phyloP scores from a whole-genome alignment of 495 filamentous ascomycete genomes.

The Aspergillus sclerotioniger region DNA sequence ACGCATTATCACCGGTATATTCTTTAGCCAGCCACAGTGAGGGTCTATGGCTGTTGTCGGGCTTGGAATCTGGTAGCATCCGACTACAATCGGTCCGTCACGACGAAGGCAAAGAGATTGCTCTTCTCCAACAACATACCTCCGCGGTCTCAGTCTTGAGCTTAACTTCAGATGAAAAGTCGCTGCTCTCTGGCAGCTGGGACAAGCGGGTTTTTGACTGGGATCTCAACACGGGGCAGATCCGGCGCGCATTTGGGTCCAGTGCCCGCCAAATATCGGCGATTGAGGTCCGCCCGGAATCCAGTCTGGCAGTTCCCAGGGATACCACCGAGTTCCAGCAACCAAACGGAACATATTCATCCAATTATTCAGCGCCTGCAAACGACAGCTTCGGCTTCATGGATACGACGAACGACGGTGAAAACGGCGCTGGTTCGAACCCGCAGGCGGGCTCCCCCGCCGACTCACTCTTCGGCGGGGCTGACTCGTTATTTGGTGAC shows the following conservation, averaged over 20 bases:
- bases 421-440: constrained; percentile 34
- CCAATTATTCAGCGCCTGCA: constrained; percentile 54
- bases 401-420: constrained; percentile 46
- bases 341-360: constrained; percentile 65
- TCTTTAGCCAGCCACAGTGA: constrained; percentile 87
- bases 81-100: constrained; percentile 93
- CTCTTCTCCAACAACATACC: constrained; percentile 76
- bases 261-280: constrained; percentile 82
- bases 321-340: constrained; percentile 59
- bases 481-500: constrained; percentile 75
- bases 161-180: constrained; percentile 80
- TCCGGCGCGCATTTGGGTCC: constrained; percentile 69
- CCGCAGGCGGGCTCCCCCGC: constrained; percentile 62
- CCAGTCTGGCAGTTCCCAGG: constrained; percentile 68
- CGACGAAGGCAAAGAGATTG: constrained; percentile 87
- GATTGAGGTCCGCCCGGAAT: constrained; percentile 80
- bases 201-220: constrained; percentile 92
- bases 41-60: constrained; percentile 86
- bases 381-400: constrained; percentile 34
- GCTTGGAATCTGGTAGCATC: constrained; percentile 86
- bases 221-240: constrained; percentile 87
- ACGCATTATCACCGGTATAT: constrained; percentile 77
- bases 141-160: constrained; percentile 89
- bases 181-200: constrained; percentile 91
- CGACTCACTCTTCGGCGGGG: constrained; percentile 63